Conservation (phyloP, 2,329 filamentous ascomycete species). For the Diaporthe aspalathi region DNA sequence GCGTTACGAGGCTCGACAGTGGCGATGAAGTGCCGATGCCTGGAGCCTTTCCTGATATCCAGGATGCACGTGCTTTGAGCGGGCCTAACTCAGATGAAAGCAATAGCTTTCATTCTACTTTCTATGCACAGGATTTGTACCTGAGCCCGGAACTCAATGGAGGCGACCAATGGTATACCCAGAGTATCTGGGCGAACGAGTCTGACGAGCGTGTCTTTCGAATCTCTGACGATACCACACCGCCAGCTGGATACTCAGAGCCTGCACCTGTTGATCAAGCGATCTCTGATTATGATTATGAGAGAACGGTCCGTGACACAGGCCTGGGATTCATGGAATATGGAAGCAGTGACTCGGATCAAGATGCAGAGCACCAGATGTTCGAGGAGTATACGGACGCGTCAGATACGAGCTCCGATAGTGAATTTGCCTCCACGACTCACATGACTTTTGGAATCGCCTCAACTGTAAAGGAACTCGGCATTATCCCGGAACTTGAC, state of each 20-base stretch:
- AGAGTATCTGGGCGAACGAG: background rate
- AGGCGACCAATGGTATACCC: conserved; percentile 7
- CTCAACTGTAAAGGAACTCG: background rate
- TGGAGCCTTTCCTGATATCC: background rate
- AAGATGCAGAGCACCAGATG: conserved; percentile 16
- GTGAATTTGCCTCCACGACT: background rate
- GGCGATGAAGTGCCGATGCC: background rate
- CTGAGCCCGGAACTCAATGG: background rate
- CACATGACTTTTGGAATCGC: no score
- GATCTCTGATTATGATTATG: background rate
- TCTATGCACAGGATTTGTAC: background rate
- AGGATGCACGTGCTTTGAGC: background rate
- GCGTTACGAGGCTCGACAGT: background rate
- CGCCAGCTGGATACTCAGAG: background rate
- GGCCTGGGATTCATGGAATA: conserved; percentile 37
- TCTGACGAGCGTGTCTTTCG: background rate
- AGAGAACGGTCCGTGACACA: conserved; percentile 28
- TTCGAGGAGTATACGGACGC: conserved; percentile 36
- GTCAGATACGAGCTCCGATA: conserved; percentile 26
- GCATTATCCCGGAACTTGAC: background rate
- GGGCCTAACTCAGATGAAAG: background rate
- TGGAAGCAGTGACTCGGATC: conserved; percentile 34
- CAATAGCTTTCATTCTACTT: background rate
- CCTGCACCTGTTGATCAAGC: no score
- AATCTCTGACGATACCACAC: background rate